Evolutionary conservation across 768 basidiomycete species (phyloP).

Genomic region (Lactarius trivialis): DNA sequence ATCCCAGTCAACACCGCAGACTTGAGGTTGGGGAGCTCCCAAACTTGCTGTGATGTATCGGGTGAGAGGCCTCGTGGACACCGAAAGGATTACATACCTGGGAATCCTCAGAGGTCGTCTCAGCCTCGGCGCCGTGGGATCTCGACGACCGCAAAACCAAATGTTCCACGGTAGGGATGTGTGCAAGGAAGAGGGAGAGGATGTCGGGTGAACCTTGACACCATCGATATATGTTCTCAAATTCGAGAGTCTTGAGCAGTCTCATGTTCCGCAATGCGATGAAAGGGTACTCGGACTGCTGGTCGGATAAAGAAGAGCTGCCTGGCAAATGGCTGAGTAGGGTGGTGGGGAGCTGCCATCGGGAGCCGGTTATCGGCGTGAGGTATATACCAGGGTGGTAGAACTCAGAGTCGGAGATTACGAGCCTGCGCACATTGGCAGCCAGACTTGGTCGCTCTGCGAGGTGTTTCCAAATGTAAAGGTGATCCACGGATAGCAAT

Average conservation of each 20-base stretch:
- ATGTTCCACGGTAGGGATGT: slow-evolving; percentile 15
- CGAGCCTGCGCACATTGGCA: slow-evolving; percentile 16
- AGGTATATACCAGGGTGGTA: background rate
- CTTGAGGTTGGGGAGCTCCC: slow-evolving; percentile 17
- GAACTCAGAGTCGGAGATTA: slow-evolving; percentile 7
- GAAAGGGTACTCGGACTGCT: slow-evolving; percentile 1
- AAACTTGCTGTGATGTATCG: background rate
- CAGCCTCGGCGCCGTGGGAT: background rate
- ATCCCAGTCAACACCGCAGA: slow-evolving; percentile 17
- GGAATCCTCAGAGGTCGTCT: background rate
- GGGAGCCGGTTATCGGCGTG: background rate
- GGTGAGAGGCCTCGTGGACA: background rate
- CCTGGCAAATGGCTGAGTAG: background rate
- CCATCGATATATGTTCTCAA: slow-evolving; percentile 14
- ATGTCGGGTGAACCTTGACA: slow-evolving; percentile 12
- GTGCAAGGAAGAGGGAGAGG: slow-evolving; percentile 16
- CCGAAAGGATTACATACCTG: background rate
- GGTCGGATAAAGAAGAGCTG: background rate
- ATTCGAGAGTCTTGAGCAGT: slow-evolving; percentile 14
- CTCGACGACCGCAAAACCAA: slow-evolving; percentile 15
- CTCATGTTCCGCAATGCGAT: slow-evolving; percentile 15
- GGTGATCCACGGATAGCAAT: slow-evolving; percentile 8
- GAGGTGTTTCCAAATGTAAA: slow-evolving; percentile 15
- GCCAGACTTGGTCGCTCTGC: slow-evolving; percentile 18
- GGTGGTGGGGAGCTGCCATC: slow-evolving; percentile 12